Base-by-base conservation (phyloP, 768 basidiomycete species). In the Collybia sordida region DNA sequence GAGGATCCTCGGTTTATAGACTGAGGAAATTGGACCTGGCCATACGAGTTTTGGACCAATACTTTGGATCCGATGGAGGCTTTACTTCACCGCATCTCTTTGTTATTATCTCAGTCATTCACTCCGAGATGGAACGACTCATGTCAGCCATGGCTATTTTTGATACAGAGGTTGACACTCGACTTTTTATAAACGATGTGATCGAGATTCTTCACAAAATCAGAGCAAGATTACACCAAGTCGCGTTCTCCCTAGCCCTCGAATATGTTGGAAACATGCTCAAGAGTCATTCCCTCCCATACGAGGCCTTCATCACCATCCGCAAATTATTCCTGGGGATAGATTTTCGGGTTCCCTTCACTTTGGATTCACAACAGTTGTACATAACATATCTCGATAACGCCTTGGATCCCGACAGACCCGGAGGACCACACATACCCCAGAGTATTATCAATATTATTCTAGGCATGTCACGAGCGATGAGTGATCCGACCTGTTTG, bases 231-330 rank as follows among this genome's bases (percentile, higher is more conserved):
- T 46, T 70, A 4, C 68, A 68, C 47, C 64, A 70, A 47, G 62
- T 63, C 7, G 68, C 67, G 2, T 58, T 71, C 45, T 55, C 62
- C 9, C 52, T 71, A 5, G 57, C 60, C 12, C 47, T 70, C 14
- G 62, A 67, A 39, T 74, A 68, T 36, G 44, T 67, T 18, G 53
- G 56, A 2, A 52, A 51, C 12, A 53, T 68, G 19, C 51, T 67
- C 4, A 39, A 42, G n/a, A 53, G 52, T 17, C 52, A 57, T 2
- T 24, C 57, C 2, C 50, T 68, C 15, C 71, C 69, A 6, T 61
- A 72, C 45, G 72, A 74, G 52, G 65, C 68, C 14, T 67, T 69
- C 53, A 70, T 67, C 49, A 74, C 69, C 11, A 55, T 71, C 17
- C 66, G 71, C 11, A 64, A 69, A n/a, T 59, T 69, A 4, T 69